Percentiles rank a stretch among this genome's conserved stretches.
Evolutionary conservation across 2,329 filamentous ascomycete genomes (phyloP).

Genomic region (Sporothrix pseudoabietina): DNA sequence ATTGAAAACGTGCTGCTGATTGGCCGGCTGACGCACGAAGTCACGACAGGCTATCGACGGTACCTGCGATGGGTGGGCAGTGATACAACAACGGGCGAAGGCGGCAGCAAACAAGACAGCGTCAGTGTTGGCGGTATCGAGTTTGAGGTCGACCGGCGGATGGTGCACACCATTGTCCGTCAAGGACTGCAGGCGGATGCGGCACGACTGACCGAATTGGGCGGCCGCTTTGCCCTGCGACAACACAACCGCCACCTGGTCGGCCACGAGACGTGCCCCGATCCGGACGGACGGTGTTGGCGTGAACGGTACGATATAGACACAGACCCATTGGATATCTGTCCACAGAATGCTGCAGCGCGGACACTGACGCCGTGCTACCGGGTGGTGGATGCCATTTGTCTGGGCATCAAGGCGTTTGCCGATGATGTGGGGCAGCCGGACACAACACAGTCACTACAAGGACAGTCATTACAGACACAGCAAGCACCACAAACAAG

Average conservation of each 20-base stretch:
- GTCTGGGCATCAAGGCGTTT: conserved; percentile 20
- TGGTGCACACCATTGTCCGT: background rate
- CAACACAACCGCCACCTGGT: conserved; percentile 30
- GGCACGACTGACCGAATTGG: conserved; percentile 23
- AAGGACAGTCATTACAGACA: background rate
- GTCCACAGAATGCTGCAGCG: conserved; percentile 23
- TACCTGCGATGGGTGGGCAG: conserved; percentile 24
- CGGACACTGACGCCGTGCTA: conserved; percentile 29
- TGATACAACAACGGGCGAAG: background rate
- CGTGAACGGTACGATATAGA: conserved; percentile 29
- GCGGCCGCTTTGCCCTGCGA: conserved; percentile 17
- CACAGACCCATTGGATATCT: conserved; percentile 28
- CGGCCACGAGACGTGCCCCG: conserved; percentile 28
- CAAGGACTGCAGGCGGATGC: conserved; percentile 21
- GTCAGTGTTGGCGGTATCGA: background rate
- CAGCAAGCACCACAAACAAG: background rate
- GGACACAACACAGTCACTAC: background rate
- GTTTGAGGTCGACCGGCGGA: conserved; percentile 8
- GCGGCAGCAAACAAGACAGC: background rate
- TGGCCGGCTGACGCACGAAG: conserved; percentile 25
- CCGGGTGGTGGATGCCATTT: conserved; percentile 25
- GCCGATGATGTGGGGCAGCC: background rate
- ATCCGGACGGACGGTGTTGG: conserved; percentile 27
- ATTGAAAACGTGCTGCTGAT: conserved; percentile 29
- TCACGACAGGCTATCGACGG: conserved; percentile 24